Evolutionary conservation across 2,329 filamentous ascomycete genomes (phyloP), one percentile per base, ranked within the genome.

Genomic region (Colletotrichum paranaense): DNA sequence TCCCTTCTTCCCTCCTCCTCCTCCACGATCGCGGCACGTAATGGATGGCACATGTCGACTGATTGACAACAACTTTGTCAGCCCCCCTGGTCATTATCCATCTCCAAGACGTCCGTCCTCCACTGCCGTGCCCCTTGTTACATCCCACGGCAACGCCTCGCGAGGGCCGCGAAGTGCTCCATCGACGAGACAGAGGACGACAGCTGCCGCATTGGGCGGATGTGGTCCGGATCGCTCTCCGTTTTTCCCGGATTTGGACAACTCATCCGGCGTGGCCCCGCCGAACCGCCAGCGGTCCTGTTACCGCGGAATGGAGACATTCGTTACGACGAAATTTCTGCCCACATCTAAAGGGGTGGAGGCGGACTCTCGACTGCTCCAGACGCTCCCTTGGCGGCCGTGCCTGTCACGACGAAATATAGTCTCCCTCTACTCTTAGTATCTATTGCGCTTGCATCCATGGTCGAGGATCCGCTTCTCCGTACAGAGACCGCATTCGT

Each of bases 171-270:
- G 22, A 24, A 11, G 8, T 30, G 60, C 46, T 24, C 46, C 32
- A 42, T 55, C 55, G 28, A 42, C 24, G 35, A 55, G 32, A 49
- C 57, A 46, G 49, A 30, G 9, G 56, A 64, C 24, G 38, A 63
- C 55, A 69, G 46, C 70, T 73, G 42, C 59, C 55, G 16, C 11
- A 46, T 65, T 64, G 32, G 70, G 70, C 59, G 70, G 66, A 65
- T 64, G 30, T 69, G 14, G 28, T 69, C 70, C 70, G 70, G 59
- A 69, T 69, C 28, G 38, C 14, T 66, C 70, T 63, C 70, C 70
- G 59, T 24, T 26, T 49, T 69, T n/a, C 59, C 70, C 66, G 66
- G 16, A 69, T 69, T 69, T 32, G 59, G 70, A 46, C 46, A 66
- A 60, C 58, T 73, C n/a, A 8, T 69, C 70, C 70, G 66, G 60